Evolutionary conservation across 129 eudicot species (phyloP), one percentile per base, ranked within the genome.

Genomic region (Chrysanthemum lavandulifolium): DNA sequence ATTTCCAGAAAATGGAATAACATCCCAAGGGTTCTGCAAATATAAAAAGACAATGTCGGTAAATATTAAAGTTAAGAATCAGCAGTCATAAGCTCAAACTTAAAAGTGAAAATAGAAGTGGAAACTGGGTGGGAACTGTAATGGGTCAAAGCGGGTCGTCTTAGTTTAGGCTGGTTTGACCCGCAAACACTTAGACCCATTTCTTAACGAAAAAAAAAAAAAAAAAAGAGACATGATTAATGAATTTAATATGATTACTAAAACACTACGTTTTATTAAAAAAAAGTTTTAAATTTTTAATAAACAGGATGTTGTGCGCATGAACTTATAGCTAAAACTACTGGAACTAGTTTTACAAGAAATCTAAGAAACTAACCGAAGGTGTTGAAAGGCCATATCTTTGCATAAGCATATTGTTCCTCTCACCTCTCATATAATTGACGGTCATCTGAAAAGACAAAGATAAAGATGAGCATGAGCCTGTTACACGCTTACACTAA

Each of bases 1-100:
- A 63, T 74, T 82, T 79, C 96, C 97, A 53, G 97, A 86, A 84
- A 95, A 90, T 10, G 87, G 84, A 54, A 95, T 84, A 71, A 80
- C 97, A 76, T 95, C 99, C 99, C 99, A 95, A 43, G 99, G 99
- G 84, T 95, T 95, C 99, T 95, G 90, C 80, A 80, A 25, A 47
- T 53, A 63, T 67, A 10, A 64, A 76, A 50, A 4, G 13, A 75
- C 16, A 58, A 69, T 3, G 64, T 31, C 47, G 67, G 12, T 59
- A 25, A 60, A 71, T 10, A 16, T 9, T 50, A 66, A 3, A 2
- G 15, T 31, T 11, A 52, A 11, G 55, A 29, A 61, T 8, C 27
- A 54, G 53, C 49, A 13, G 61, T 36, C 21, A 31, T 61, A 48
- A 49, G 57, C 56, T 16, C 60, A 25, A 73, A 23, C 36, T 54